These are phyloP conservation scores for Plasmodium inui DNA, from an alignment of 169 alveolate genomes.

Conservation along the genomic window DNA sequence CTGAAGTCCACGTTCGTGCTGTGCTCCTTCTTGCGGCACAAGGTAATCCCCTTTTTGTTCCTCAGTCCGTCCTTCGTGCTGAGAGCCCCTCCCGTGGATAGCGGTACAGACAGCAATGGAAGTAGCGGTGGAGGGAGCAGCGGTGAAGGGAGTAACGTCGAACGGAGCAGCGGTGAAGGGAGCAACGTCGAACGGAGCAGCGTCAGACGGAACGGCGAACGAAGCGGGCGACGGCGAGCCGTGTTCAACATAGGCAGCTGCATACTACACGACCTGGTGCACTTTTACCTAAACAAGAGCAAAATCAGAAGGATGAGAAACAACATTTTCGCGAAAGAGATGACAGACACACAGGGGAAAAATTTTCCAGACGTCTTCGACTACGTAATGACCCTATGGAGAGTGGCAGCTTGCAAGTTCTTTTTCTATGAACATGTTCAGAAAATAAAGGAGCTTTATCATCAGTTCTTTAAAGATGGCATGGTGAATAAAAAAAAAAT, in stretches of 20 bases:
- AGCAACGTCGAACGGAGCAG: not conserved
- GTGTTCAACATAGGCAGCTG: not conserved
- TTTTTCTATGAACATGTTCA: slow-evolving; percentile 70
- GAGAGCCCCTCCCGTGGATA: not conserved
- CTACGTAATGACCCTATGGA: slow-evolving; percentile 37
- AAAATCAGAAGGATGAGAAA: slow-evolving; percentile 16
- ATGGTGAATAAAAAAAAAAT: slow-evolving; percentile 44
- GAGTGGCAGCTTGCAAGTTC: slow-evolving; percentile 1
- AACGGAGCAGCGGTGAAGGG: not conserved
- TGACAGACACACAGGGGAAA: slow-evolving; percentile 35
- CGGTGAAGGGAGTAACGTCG: not conserved
- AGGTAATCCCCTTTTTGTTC: slow-evolving; percentile 66
- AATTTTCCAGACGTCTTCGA: slow-evolving; percentile 43
- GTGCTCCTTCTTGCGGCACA: slow-evolving; percentile 35
- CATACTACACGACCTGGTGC: slow-evolving; percentile 9
- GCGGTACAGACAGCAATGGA: not conserved
- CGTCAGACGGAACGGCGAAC: not conserved
- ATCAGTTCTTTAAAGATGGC: slow-evolving; percentile 60
- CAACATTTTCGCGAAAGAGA: slow-evolving; percentile 26
- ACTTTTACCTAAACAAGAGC: slow-evolving; percentile 28
- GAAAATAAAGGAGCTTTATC: slow-evolving; percentile 38
- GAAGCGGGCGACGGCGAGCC: not conserved
- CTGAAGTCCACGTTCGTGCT: slow-evolving; percentile 32
- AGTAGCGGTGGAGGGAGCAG: not conserved
- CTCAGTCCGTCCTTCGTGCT: slow-evolving; percentile 34